Evolutionary conservation across 2,329 filamentous ascomycete species (phyloP).

Genomic region (Cyphellophora europaea): DNA sequence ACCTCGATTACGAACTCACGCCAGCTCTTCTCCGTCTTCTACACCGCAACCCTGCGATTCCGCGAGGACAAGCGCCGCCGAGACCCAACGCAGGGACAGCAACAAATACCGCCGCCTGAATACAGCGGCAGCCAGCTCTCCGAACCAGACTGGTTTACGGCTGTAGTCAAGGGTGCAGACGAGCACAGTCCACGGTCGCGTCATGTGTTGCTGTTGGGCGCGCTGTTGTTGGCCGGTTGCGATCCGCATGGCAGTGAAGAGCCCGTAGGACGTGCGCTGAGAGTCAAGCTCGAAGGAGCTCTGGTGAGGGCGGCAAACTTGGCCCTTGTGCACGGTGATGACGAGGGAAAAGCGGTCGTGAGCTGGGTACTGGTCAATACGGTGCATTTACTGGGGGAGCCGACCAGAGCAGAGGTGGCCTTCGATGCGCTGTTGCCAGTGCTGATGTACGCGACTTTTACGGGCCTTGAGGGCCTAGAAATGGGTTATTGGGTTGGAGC

Average conservation of each 20-base stretch:
- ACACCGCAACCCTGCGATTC: slow-evolving; percentile 48
- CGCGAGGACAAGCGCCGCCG: slow-evolving; percentile 36
- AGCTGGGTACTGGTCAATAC: slow-evolving; percentile 67
- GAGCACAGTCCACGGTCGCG: slow-evolving; percentile 64
- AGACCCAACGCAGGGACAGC: slow-evolving; percentile 18
- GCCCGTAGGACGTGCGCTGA: slow-evolving; percentile 54
- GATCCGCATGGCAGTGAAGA: slow-evolving; percentile 35
- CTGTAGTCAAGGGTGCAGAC: slow-evolving; percentile 50
- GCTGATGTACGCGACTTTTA: slow-evolving; percentile 57
- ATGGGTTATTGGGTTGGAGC: slow-evolving; percentile 65
- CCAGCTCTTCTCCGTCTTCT: slow-evolving; percentile 52
- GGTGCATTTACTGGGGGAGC: slow-evolving; percentile 60
- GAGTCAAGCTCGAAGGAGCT: slow-evolving; percentile 60
- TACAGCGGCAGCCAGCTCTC: slow-evolving; percentile 41
- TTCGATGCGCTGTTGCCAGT: slow-evolving; percentile 63
- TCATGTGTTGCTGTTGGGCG: slow-evolving; percentile 71
- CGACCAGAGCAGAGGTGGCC: slow-evolving; percentile 50
- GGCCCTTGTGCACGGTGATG: slow-evolving; percentile 53
- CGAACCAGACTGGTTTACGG: slow-evolving; percentile 49
- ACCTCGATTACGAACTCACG: slow-evolving; percentile 46
- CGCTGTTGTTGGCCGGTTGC: slow-evolving; percentile 65
- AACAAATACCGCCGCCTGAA: slow-evolving; percentile 22
- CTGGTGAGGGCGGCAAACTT: slow-evolving; percentile 68
- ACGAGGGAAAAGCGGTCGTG: slow-evolving; percentile 44
- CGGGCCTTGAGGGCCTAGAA: slow-evolving; percentile 63